Evolutionary conservation across 2,329 filamentous ascomycete species (phyloP).

Genomic region (Onygenales sp.): DNA sequence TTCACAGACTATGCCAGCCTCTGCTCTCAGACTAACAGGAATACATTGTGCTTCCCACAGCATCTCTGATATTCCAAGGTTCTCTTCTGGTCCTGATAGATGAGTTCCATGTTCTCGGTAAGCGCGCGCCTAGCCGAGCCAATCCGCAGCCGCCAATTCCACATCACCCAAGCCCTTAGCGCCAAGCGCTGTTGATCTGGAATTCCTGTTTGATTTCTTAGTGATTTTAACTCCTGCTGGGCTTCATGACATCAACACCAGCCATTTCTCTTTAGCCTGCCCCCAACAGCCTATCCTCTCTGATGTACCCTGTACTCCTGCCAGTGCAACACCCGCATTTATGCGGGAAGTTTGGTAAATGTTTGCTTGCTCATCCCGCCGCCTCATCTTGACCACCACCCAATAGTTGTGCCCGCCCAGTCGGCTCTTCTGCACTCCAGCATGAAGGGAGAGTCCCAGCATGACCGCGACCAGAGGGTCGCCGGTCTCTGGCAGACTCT

Average conservation of each 20-base stretch:
- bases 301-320: constrained; percentile 11
- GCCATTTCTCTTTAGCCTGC: not conserved
- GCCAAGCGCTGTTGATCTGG: too few species aligned
- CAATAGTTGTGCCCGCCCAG: not conserved
- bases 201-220: too few species aligned
- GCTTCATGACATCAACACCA: not conserved
- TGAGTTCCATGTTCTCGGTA: too few species aligned
- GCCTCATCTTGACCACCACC: not conserved
- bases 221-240: too few species aligned
- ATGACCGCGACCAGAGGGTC: constrained; percentile 70
- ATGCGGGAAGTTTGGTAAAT: constrained; percentile 7
- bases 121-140: too few species aligned
- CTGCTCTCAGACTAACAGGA: too few species aligned
- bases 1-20: too few species aligned
- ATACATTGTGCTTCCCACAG: too few species aligned
- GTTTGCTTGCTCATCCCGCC: constrained; percentile 9
- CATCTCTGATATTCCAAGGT: too few species aligned
- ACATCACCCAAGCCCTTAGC: too few species aligned
- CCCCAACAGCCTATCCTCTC: not conserved
- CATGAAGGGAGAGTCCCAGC: constrained; percentile 67
- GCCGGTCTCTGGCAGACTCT: constrained; percentile 76
- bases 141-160: too few species aligned
- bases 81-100: too few species aligned
- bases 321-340: constrained; percentile 6
- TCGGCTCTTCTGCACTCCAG: constrained; percentile 19